Evolutionary conservation across 768 basidiomycete species (phyloP).

Genomic region (Russula sp.): DNA sequence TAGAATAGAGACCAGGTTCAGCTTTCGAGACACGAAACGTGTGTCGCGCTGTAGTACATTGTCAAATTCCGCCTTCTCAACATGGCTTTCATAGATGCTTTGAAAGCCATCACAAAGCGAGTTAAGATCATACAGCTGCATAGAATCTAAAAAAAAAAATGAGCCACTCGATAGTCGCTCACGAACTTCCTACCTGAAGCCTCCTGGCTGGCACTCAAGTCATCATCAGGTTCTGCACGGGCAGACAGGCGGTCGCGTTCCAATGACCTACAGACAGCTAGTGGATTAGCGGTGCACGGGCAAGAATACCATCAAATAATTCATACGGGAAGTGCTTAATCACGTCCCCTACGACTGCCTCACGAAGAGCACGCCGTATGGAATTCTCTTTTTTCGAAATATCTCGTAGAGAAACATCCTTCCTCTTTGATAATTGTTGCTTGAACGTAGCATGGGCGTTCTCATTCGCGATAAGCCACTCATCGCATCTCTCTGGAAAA

Average conservation of each 20-base stretch:
- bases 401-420: background rate
- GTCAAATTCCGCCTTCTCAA: background rate
- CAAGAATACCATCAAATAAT: background rate
- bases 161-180: background rate
- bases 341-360: constrained; percentile 1
- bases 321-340: constrained; percentile 4
- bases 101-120: constrained; percentile 1
- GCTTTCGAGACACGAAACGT: background rate
- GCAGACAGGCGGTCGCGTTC: background rate
- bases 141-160: background rate
- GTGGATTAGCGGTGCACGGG: background rate
- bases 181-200: background rate
- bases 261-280: constrained; percentile 1
- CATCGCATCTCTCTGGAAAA: constrained; percentile 2
- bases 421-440: background rate
- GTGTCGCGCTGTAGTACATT: background rate
- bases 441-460: background rate
- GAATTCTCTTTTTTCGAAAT: background rate
- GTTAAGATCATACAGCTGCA: constrained; percentile 2
- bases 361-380: background rate
- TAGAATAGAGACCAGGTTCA: background rate
- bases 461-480: background rate
- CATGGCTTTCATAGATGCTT: background rate
- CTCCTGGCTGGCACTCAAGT: background rate
- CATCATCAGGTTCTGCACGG: background rate